phyloP scores from a whole-genome alignment of 2,329 filamentous ascomycete genomes.

The Fusarium xylarioides region DNA sequence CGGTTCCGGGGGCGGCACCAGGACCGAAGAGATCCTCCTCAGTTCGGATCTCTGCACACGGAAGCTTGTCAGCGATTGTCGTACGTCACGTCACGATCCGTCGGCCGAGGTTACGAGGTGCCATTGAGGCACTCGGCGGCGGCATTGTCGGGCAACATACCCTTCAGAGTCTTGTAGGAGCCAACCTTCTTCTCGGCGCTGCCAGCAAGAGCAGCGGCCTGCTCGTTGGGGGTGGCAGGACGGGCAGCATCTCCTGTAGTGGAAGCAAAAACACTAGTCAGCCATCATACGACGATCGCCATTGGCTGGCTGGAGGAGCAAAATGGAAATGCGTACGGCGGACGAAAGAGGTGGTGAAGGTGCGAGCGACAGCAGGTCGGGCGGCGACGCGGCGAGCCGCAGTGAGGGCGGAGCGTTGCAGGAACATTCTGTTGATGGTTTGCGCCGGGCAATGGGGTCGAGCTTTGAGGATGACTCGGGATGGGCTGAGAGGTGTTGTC shows the following conservation, averaged over 20 bases:
- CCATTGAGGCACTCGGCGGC: slow-evolving; percentile 19
- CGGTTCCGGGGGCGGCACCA: slow-evolving; percentile 81
- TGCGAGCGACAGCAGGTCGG: slow-evolving; percentile 64
- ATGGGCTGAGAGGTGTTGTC: slow-evolving; percentile 46
- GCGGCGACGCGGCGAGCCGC: slow-evolving; percentile 68
- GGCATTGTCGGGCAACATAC: slow-evolving; percentile 51
- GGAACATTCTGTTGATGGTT: slow-evolving; percentile 58
- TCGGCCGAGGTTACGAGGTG: slow-evolving; percentile 39
- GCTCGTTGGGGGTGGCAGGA: slow-evolving; percentile 48
- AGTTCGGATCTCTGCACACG: slow-evolving; percentile 76
- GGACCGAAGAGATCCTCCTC: slow-evolving; percentile 86
- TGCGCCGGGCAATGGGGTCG: slow-evolving; percentile 38
- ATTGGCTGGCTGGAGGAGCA: slow-evolving; percentile 38
- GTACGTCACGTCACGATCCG: slow-evolving; percentile 18
- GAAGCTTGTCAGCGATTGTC: slow-evolving; percentile 35
- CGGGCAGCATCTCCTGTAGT: slow-evolving; percentile 51
- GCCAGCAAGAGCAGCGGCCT: slow-evolving; percentile 49
- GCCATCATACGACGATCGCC: slow-evolving; percentile 46
- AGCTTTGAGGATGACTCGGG: slow-evolving; percentile 35
- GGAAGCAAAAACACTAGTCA: slow-evolving; percentile 35
- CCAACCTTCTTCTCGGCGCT: slow-evolving; percentile 58
- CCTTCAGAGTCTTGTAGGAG: slow-evolving; percentile 56
- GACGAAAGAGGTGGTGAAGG: slow-evolving; percentile 67
- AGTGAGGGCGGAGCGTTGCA: slow-evolving; percentile 69
- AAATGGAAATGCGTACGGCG: slow-evolving; percentile 61